A percentile compares a stretch with the other conserved stretches of the same genome.
Evolutionary conservation across 192 early-diverging fungal species (phyloP).

Genomic region (Backusella luteola): DNA sequence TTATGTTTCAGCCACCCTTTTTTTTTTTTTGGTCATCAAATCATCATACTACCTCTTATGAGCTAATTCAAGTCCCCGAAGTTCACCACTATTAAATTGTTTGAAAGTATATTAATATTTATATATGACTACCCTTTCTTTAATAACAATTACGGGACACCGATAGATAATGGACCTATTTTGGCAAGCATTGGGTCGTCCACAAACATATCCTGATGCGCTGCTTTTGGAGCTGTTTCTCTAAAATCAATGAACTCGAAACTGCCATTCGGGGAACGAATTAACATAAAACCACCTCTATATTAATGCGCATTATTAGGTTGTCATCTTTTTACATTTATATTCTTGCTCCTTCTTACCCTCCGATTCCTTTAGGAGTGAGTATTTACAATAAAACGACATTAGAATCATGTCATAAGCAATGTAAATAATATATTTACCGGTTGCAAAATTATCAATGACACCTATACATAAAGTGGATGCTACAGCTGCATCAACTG

Average conservation of each 20-base stretch:
- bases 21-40: neutral
- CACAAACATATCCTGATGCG: conserved; percentile 79
- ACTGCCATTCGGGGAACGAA: conserved; percentile 59
- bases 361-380: conserved; percentile 61
- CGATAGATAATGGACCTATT: conserved; percentile 72
- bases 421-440: conserved; percentile 26
- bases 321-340: neutral
- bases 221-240: conserved; percentile 76
- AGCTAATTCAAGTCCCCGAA: conserved; percentile 80
- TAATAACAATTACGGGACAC: conserved; percentile 59
- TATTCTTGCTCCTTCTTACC: conserved; percentile 23
- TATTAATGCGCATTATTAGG: conserved; percentile 10
- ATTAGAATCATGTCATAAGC: neutral
- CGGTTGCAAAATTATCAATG: conserved; percentile 82
- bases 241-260: conserved; percentile 83
- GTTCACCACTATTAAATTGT: conserved; percentile 63
- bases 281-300: conserved; percentile 91
- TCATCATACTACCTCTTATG: conserved; percentile 54
- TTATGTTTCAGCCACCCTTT: neutral
- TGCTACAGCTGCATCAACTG: conserved; percentile 88
- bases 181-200: conserved; percentile 67
- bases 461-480: conserved; percentile 86
- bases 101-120: neutral
- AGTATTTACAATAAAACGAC: neutral
- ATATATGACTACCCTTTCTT: neutral